phyloP scores from a whole-genome alignment of 2,329 filamentous ascomycete species.

The Ophiostoma perfectum region DNA sequence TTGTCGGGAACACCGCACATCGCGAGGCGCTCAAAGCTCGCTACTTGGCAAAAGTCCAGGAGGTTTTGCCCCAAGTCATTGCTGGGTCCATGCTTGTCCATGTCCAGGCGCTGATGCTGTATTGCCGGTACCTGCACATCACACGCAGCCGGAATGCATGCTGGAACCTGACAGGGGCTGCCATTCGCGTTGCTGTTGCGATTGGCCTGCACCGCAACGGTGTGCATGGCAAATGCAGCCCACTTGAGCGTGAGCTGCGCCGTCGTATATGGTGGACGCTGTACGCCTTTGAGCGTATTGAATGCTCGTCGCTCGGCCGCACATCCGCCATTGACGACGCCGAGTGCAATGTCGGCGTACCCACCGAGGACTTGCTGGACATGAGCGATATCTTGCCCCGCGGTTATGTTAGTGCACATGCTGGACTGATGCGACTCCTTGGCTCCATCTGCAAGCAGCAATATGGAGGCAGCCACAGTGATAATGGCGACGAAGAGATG shows the following conservation, averaged over 20 bases:
- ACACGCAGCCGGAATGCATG: conserved; percentile 25
- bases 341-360: conserved; percentile 31
- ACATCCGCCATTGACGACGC: conserved; percentile 32
- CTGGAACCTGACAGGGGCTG: conserved; percentile 27
- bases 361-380: conserved; percentile 29
- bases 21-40: conserved; percentile 19
- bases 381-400: conserved; percentile 27
- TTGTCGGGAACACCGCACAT: conserved; percentile 17
- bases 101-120: conserved; percentile 27
- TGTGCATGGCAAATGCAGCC: conserved; percentile 26
- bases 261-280: conserved; percentile 34
- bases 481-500: background rate
- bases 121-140: conserved; percentile 27
- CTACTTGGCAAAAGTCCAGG: conserved; percentile 23
- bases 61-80: conserved; percentile 24
- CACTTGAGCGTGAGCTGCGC: conserved; percentile 32
- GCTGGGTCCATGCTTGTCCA: conserved; percentile 24
- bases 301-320: conserved; percentile 33
- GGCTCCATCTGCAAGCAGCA: conserved; percentile 31
- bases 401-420: conserved; percentile 27
- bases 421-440: conserved; percentile 28
- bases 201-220: conserved; percentile 27
- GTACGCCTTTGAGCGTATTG: conserved; percentile 33
- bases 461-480: conserved; percentile 26
- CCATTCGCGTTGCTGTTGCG: conserved; percentile 26